Conservation (phyloP, 2,329 filamentous ascomycete genomes). For the Aureobasidium uvarum region DNA sequence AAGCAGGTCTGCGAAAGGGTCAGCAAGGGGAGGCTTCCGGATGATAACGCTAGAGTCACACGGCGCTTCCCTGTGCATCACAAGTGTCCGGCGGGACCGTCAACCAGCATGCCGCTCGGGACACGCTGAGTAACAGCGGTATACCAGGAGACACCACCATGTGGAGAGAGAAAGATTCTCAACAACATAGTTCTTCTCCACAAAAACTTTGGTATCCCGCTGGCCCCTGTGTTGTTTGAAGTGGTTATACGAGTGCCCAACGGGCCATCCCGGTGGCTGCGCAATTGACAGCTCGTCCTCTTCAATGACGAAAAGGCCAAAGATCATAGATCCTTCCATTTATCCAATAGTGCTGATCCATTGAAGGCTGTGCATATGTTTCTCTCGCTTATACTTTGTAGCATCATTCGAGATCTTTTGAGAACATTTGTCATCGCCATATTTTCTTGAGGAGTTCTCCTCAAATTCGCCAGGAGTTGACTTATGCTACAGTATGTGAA, state of each 20-base stretch:
- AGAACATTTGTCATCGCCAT: neutral
- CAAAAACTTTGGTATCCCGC: neutral
- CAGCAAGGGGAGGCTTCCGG: constrained; percentile 41
- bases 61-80: neutral
- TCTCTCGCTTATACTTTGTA: neutral
- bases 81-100: neutral
- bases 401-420: neutral
- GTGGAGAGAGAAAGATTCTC: neutral
- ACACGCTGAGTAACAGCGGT: neutral
- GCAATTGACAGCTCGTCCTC: neutral
- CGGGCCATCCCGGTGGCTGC: neutral
- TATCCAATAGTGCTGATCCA: neutral
- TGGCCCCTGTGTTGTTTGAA: neutral
- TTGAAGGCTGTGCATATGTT: neutral
- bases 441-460: neutral
- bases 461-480: neutral
- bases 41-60: neutral
- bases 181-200: constrained; percentile 1
- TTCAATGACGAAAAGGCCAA: neutral
- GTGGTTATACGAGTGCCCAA: neutral
- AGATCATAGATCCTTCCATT: too few species aligned
- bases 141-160: neutral
- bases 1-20: constrained; percentile 57
- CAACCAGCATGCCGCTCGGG: neutral
- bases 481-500: neutral